phyloP scores from a whole-genome alignment of 306 rosid species.

The Cucumis melo region DNA sequence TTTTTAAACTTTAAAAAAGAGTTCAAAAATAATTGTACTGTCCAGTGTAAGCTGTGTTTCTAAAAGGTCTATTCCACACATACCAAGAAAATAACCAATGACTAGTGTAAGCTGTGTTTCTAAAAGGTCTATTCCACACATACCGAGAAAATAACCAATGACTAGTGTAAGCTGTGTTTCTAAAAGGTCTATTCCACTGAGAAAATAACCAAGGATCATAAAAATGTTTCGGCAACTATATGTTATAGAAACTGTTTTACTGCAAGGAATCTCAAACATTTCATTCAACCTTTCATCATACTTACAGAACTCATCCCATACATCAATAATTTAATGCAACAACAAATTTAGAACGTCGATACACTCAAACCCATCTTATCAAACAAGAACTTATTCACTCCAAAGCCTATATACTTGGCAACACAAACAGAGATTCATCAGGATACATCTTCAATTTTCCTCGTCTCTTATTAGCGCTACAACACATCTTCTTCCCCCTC shows the following conservation, averaged over 20 bases:
- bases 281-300: neutral
- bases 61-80: neutral
- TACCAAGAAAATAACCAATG: neutral
- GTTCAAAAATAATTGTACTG: too few relatives aligned
- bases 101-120: too few relatives aligned
- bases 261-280: neutral
- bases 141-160: neutral
- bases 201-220: neutral
- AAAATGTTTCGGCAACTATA: neutral
- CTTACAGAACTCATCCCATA: slow-evolving; percentile 1
- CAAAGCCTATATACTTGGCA: neutral
- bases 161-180: too few relatives aligned
- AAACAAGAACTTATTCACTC: slow-evolving; percentile 5
- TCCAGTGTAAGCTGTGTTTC: too few relatives aligned
- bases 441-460: neutral
- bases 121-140: neutral
- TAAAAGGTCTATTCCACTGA: neutral
- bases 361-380: neutral
- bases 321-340: slow-evolving; percentile 2
- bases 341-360: neutral
- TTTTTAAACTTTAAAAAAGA: too few relatives aligned
- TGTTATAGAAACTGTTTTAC: neutral
- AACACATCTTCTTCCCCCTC: slow-evolving; percentile 19
- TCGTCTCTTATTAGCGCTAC: slow-evolving; percentile 9
- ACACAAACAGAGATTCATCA: neutral